Conservation (phyloP, 1,284 basidiomycete genomes). For the Cutaneotrichosporon mucoides region DNA sequence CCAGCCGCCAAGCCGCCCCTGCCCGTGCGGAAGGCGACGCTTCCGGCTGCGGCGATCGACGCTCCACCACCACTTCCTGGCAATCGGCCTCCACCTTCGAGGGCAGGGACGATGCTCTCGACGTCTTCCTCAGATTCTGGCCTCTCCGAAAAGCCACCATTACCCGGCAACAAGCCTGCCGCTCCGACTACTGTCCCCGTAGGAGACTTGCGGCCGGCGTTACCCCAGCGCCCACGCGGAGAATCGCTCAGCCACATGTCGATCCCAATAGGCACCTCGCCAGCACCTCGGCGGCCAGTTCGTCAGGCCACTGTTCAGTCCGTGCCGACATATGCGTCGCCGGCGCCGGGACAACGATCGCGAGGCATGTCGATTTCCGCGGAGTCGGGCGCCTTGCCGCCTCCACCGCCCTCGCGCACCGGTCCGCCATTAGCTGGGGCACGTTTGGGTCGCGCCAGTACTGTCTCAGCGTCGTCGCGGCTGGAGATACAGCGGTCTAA, state of each 20-base stretch:
- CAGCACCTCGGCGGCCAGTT: constrained; percentile 12
- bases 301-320: constrained; percentile 6
- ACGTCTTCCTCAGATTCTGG: not conserved
- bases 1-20: constrained; percentile 8
- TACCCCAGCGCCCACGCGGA: constrained; percentile 18
- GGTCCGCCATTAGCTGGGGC: not conserved
- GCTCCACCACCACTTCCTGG: constrained; percentile 8
- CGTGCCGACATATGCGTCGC: not conserved
- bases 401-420: constrained; percentile 25
- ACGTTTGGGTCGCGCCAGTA: not conserved
- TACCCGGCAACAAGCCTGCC: constrained; percentile 29
- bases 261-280: not conserved
- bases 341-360: not conserved
- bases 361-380: not conserved
- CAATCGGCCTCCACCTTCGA: not conserved
- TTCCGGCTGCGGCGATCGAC: not conserved
- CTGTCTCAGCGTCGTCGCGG: not conserved
- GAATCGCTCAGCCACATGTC: not conserved
- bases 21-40: constrained; percentile 10
- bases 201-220: constrained; percentile 11
- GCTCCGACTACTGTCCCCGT: constrained; percentile 5
- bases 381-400: constrained; percentile 3
- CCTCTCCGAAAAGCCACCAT: constrained; percentile 13
- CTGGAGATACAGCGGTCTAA: not conserved
- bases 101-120: not conserved